phyloP scores from a whole-genome alignment of 1,284 basidiomycete species.

The Retiboletus flavoniger region DNA sequence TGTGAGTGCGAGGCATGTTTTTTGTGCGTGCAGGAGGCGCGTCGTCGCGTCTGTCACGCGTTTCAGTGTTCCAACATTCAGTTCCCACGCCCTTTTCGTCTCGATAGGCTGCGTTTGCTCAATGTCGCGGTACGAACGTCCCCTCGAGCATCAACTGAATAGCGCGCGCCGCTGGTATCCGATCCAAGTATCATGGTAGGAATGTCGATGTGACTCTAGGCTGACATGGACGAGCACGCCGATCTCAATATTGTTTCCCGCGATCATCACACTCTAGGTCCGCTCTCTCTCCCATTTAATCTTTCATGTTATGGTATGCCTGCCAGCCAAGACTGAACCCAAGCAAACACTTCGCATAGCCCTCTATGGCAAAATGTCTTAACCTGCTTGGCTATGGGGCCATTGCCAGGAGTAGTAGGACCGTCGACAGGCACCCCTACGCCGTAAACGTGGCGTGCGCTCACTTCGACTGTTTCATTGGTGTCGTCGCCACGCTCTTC shows the following conservation, averaged over 20 bases:
- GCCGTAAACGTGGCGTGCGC: not conserved
- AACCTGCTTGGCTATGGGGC: no score
- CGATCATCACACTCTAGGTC: not conserved
- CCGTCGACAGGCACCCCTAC: not conserved
- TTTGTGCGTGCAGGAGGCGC: not conserved
- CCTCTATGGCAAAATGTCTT: no score
- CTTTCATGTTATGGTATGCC: not conserved
- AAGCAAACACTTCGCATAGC: not conserved
- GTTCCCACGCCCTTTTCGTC: no score
- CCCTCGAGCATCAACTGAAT: not conserved
- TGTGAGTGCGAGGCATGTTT: slow-evolving; percentile 9
- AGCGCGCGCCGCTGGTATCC: not conserved
- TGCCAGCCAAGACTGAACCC: no score
- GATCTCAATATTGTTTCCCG: no score
- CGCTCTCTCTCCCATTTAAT: not conserved
- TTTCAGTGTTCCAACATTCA: slow-evolving; percentile 2
- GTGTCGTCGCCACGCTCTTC: not conserved
- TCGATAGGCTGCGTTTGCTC: no score
- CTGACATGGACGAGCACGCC: no score
- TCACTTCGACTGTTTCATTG: not conserved
- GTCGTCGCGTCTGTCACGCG: slow-evolving; percentile 19
- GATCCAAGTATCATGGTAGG: not conserved
- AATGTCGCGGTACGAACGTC: no score
- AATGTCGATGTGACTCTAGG: no score
- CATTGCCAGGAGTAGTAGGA: not conserved